These are phyloP conservation scores for Cryptosporidium xiaoi DNA, from an alignment of 169 alveolate genomes.

Conservation along the genomic window DNA sequence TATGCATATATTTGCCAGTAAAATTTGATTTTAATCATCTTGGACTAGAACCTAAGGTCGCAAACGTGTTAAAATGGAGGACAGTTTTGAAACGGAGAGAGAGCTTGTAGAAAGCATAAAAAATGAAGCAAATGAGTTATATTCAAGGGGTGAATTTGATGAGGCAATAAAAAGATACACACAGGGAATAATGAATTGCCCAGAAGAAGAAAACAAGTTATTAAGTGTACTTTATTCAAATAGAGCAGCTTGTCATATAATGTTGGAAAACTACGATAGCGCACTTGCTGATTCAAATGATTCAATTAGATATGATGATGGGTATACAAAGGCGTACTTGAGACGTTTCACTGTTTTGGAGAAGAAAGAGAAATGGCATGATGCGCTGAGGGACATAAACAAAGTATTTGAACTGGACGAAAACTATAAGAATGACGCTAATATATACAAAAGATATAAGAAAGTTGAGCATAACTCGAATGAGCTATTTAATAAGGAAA, in stretches of 20 bases:
- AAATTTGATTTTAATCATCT: too few species aligned
- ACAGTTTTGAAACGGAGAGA: constrained; percentile 27
- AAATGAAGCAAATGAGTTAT: constrained; percentile 51
- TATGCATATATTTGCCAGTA: too few species aligned
- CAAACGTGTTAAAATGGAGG: constrained; percentile 24
- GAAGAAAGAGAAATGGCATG: constrained; percentile 86
- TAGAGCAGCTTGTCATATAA: constrained; percentile 88
- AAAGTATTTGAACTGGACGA: constrained; percentile 86
- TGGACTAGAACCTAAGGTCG: too few species aligned
- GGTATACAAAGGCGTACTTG: constrained; percentile 83
- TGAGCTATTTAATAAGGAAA: constrained; percentile 88
- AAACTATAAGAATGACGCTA: constrained; percentile 35
- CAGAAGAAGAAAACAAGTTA: constrained; percentile 77
- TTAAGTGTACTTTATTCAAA: constrained; percentile 81
- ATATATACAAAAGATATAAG: constrained; percentile 25
- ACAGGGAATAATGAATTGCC: constrained; percentile 54
- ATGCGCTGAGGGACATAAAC: constrained; percentile 86
- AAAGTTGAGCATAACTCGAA: constrained; percentile 79
- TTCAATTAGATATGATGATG: constrained; percentile 79
- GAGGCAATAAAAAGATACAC: constrained; percentile 56
- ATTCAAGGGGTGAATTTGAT: constrained; percentile 39
- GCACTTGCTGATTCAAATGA: constrained; percentile 85
- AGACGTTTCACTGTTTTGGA: constrained; percentile 88
- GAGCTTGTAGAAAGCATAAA: constrained; percentile 62
- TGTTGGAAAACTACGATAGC: constrained; percentile 79